Evolutionary conservation across 106 monocot species (phyloP), one percentile per base, ranked within the genome.

Genomic region (Apostasia shenzhenica): DNA sequence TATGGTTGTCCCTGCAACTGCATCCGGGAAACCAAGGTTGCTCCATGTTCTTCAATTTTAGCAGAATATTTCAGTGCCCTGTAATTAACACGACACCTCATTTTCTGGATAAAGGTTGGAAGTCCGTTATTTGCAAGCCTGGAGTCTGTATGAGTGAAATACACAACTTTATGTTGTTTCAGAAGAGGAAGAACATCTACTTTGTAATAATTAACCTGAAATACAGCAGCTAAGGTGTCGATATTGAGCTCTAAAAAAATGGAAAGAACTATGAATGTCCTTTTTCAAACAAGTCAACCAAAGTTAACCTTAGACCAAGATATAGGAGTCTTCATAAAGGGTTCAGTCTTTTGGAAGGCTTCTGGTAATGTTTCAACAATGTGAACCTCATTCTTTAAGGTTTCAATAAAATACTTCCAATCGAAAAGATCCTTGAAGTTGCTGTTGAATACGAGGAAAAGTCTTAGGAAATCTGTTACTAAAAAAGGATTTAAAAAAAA

Each of bases 351-450:
- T 38, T 72, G 79, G 79, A 82, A 82, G 26, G 76, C 67, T 67
- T 59, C 70, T 64, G 97, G 92, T 43, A 97, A 48, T 38, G 64
- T 63, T 46, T 97, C 97, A 64, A 87, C 85, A 60, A 97, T 82
- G 70, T 87, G 77, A 62, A 97, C 73, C 42, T 89, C 92, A 61
- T 92, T 83, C 79, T 90, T 89, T 37, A 97, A 77, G 7, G 84
- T 78, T 57, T 92, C 89, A 14, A 97, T 97, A 69, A 97, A 97
- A 77, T 90, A 78, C 59, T 80, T 85, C 97, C 97, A 97, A 63
- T 97, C 83, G 77, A 97, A 97, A 73, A 97, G 89, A 85, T 97
- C 97, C 72, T 97, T 97, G 76, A 97, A 97, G 8, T 79, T 85
- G 75, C 97, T 97, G 72, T 59, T 72, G 48, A 73, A 39, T 41